A percentile compares a stretch with the other conserved stretches of the same genome.
Conservation (phyloP, 768 basidiomycete species). For the Lactarius evosmus region DNA sequence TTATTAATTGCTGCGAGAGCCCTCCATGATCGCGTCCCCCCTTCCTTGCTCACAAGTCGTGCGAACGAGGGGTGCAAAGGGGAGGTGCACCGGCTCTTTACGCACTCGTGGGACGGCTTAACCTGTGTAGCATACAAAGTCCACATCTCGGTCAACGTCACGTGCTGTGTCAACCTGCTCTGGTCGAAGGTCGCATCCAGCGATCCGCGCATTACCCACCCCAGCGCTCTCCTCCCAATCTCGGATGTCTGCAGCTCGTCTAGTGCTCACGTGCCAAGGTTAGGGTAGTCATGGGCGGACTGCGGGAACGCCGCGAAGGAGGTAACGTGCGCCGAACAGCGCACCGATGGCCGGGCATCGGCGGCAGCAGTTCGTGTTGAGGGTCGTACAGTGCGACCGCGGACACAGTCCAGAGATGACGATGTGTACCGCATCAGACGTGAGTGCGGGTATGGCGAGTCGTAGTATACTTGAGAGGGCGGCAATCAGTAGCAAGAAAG, state of each 20-base stretch:
- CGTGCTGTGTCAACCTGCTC: neutral
- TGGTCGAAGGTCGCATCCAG: conserved; percentile 21
- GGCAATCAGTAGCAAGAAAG: conserved; percentile 34
- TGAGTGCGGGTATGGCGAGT: neutral
- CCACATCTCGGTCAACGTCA: neutral
- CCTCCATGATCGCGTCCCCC: no score
- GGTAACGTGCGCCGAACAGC: conserved; percentile 34
- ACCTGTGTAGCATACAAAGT: no score
- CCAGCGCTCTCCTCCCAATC: conserved; percentile 64
- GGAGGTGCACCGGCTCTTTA: no score
- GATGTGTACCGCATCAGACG: no score
- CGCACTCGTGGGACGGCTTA: no score
- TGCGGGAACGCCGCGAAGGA: conserved; percentile 34
- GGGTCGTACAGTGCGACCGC: conserved; percentile 39
- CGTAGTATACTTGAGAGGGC: conserved; percentile 35
- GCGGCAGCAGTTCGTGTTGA: conserved; percentile 39
- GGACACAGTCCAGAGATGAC: neutral
- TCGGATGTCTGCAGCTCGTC: conserved; percentile 61
- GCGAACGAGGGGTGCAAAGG: no score
- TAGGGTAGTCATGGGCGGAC: conserved; percentile 30
- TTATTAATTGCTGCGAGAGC: no score
- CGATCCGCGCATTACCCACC: conserved; percentile 56
- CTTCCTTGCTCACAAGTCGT: no score
- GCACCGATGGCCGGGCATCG: conserved; percentile 27
- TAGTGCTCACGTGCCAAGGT: conserved; percentile 54